phyloP scores from a whole-genome alignment of 306 rosid species.

The Luffa aegyptiaca region DNA sequence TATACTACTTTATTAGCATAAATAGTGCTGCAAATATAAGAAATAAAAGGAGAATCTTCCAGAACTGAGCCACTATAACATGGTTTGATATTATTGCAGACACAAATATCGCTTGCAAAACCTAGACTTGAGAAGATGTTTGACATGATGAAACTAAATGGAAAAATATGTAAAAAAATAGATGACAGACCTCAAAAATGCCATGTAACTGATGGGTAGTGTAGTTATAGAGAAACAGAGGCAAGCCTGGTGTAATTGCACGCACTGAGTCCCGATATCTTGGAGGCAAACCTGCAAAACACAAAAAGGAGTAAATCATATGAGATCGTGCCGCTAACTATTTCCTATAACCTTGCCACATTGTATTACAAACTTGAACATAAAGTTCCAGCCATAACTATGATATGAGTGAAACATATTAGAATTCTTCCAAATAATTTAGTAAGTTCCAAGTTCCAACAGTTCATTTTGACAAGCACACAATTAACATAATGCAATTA shows the following conservation, averaged over 20 bases:
- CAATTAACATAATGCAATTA: background rate
- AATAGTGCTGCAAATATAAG: background rate
- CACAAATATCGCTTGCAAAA: background rate
- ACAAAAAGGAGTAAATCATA: conserved; percentile 6
- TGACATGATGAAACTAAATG: conserved; percentile 5
- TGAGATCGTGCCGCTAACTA: background rate
- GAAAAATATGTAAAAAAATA: background rate
- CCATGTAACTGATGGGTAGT: conserved; percentile 97
- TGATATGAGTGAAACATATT: background rate
- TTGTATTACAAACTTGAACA: background rate
- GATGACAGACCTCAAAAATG: conserved; percentile 67
- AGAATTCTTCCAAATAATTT: background rate
- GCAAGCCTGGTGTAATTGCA: conserved; percentile 90
- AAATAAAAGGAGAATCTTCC: background rate
- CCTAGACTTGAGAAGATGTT: background rate
- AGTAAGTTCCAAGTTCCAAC: background rate
- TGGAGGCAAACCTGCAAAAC: conserved; percentile 78
- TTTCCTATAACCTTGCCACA: background rate
- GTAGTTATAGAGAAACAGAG: conserved; percentile 87
- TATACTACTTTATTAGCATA: background rate
- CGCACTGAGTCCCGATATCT: conserved; percentile 94
- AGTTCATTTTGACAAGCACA: background rate
- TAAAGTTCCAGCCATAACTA: background rate
- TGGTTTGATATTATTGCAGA: background rate
- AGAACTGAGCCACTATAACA: background rate